Base-by-base conservation (phyloP, 257 asterid genomes). In the Ligustrum vulgare region DNA sequence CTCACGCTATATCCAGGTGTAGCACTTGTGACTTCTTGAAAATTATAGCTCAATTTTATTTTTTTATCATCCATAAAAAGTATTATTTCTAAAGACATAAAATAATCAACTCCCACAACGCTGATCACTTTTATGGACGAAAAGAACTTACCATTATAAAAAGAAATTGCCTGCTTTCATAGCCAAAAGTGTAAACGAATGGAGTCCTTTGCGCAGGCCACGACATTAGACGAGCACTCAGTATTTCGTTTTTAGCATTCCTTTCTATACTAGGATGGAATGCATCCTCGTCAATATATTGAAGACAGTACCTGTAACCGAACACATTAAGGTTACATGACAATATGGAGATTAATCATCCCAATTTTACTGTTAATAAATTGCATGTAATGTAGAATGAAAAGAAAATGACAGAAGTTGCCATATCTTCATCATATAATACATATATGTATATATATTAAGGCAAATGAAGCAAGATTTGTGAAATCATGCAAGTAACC, bases 221-320 rank as follows among this genome's bases (percentile, higher is more conserved):
- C 2, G 12, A 39, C 47, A 41, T 11, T 10, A 41, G 47, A 41
- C 0, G n/a, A 22, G 67, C 33, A 32, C 33, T 34, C 66, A 20
- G 45, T 65, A 34, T 32, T 13, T 31, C 31, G 23, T 33, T 31
- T 60, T 66, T 64, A 43, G 35, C 37, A 41, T 5, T 60, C 16
- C 8, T 23, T 18, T 28, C 16, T 47, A 23, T 31, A 47, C 22
- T 45, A 15, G 51, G 22, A 66, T n/a, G 66, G 72, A 33, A 34
- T 6, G 31, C 23, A 74, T 11, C 67, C 5, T 11, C 67, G 0
- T 25, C n/a, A 60, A 60, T 60, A 60, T 31, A 64, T 41, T 65
- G 72, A 74, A 41, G 51, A 64, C 35, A 22, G 33, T 22, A 74
- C 72, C 78, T 75, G 78, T 67, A 10, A 58, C 74, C 56, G 16